phyloP scores from a whole-genome alignment of 73 alveolate species.

The Symbiodinium pilosum region DNA sequence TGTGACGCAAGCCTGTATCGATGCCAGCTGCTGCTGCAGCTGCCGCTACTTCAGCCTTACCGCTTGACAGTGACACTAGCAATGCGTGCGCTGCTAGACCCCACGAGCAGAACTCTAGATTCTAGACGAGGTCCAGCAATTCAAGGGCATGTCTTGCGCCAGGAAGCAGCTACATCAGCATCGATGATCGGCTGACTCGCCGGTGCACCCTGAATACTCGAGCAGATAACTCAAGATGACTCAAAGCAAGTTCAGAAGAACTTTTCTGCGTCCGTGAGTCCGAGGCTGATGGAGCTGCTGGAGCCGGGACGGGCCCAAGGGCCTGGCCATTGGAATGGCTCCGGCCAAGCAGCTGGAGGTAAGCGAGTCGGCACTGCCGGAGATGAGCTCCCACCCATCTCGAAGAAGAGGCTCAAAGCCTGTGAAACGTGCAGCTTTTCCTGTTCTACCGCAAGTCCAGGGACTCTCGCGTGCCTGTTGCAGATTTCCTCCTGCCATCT shows the following conservation, averaged over 20 bases:
- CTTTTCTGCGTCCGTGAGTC: too few relatives aligned
- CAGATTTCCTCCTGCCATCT: constrained; percentile 86
- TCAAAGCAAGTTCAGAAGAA: too few relatives aligned
- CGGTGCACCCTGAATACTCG: neutral
- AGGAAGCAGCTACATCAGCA: constrained; percentile 12
- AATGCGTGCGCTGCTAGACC: too few relatives aligned
- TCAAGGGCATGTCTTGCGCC: too few relatives aligned
- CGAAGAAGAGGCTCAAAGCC: constrained; percentile 77
- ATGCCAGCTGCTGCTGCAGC: constrained; percentile 72
- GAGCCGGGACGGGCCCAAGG: neutral
- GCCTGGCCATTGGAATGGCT: neutral
- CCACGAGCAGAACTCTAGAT: too few relatives aligned
- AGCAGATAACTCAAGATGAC: neutral
- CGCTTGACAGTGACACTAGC: too few relatives aligned
- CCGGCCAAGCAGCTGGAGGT: neutral
- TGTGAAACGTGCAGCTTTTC: neutral
- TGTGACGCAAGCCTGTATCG: constrained; percentile 25
- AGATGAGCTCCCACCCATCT: constrained; percentile 77
- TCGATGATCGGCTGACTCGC: neutral
- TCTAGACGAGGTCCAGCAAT: too few relatives aligned
- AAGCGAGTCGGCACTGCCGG: neutral
- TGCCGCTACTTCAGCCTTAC: constrained; percentile 54
- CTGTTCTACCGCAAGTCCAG: neutral
- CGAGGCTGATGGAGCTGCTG: neutral
- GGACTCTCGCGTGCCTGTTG: constrained; percentile 60